These are phyloP conservation scores for Colletotrichum viniferum DNA, from an alignment of 2,329 filamentous ascomycete genomes.

Conservation along the genomic window DNA sequence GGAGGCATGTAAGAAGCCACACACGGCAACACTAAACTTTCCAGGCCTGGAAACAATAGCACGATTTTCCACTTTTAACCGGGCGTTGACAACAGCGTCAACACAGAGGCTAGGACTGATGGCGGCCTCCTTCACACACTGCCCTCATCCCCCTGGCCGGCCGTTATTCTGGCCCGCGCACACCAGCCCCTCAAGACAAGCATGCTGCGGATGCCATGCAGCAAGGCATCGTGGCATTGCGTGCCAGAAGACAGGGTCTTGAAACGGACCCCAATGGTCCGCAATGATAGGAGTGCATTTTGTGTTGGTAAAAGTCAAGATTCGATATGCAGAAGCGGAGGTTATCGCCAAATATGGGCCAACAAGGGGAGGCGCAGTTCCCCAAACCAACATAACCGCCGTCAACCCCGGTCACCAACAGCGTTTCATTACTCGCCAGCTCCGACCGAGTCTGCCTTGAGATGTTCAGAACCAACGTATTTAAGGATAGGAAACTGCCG, in stretches of 20 bases:
- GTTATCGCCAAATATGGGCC: not conserved
- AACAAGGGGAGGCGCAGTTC: not conserved
- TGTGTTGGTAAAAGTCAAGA: not conserved
- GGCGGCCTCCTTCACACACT: not conserved
- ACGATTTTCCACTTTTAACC: not conserved
- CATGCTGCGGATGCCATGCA: not conserved
- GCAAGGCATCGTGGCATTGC: not conserved
- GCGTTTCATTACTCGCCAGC: not conserved
- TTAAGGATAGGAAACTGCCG: not conserved
- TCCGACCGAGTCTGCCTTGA: not conserved
- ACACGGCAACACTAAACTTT: not conserved
- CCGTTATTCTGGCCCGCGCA: not conserved
- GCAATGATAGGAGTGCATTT: not conserved
- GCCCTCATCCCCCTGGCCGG: not conserved
- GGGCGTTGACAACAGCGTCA: not conserved
- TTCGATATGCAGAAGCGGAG: not conserved
- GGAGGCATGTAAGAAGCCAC: not conserved
- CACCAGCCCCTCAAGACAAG: not conserved
- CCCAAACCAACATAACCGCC: not conserved
- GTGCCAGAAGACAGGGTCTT: not conserved
- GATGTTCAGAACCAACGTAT: accelerated
- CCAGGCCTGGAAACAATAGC: accelerated
- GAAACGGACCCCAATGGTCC: not conserved
- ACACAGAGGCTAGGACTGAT: accelerated
- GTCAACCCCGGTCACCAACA: not conserved